Evolutionary conservation across 108 stramenopile species (phyloP), one percentile per base, ranked within the genome.

Genomic region (Stephanodiscus minutulus): DNA sequence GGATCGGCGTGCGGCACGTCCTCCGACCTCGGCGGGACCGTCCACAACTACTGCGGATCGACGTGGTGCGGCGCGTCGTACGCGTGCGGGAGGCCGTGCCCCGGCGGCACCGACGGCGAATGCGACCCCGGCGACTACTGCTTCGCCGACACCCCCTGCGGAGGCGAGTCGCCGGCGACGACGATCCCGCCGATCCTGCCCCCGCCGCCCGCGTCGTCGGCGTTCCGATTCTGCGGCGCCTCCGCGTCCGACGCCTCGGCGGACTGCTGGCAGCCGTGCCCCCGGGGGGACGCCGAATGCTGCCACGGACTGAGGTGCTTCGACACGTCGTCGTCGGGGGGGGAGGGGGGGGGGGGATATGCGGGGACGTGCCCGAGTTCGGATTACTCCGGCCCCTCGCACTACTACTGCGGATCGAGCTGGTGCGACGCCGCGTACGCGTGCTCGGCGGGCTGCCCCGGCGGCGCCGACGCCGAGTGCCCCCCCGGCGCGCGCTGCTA

Each of bases 351-450:
- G n/a, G 29, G 35, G n/a, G 50, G 48, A 7, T 11, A 13, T 22
- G n/a, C 48, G 22, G 64, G 60, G 13, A 47, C 24, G 29, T 52
- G 36, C 1, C 37, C 61, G 35, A 39, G 49, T 18, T 43, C 27
- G 22, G 55, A 72, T 18, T 67, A 64, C 64, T 57, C 66, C 18
- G 79, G 86, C 27, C 72, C 62, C 41, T 66, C 79, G 13, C 85
- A 91, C 53, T 91, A 86, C 73, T 94, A 73, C 66, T 94, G 93
- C 48, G 93, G 93, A n/a, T 74, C 29, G 0, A 82, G 83, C 37
- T 94, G 93, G 93, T 88, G 91, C 59, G 72, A 91, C 81, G 93
- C 93, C 7, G 68, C 90, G 1, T 62, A 81, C 37, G 59, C 71
- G 44, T 94, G 93, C 68, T 47, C 52, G 0, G 64, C 37, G 8